Evolutionary conservation across 129 eudicot species (phyloP).

Genomic region (Apium graveolens): DNA sequence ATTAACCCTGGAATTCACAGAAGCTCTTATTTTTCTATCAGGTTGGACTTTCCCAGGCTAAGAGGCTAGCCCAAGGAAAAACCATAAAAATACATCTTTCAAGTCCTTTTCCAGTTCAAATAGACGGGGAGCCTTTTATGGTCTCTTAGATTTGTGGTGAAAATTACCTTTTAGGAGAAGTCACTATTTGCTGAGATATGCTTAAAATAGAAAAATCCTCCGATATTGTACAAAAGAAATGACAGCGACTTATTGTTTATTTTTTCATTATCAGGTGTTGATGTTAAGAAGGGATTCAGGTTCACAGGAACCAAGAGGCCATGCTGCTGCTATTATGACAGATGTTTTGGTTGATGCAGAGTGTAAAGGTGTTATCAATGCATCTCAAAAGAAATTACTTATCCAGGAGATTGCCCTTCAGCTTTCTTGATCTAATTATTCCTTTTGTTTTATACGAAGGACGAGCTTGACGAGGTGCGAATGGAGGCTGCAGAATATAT

Average conservation of each 20-base stretch:
- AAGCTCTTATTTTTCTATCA: constrained; percentile 11
- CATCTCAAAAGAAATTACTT: constrained; percentile 65
- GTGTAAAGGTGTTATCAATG: constrained; percentile 61
- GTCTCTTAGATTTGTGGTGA: background rate
- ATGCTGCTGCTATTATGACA: constrained; percentile 73
- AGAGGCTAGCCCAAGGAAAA: constrained; percentile 86
- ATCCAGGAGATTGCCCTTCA: constrained; percentile 77
- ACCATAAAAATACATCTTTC: constrained; percentile 52
- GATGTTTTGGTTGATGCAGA: constrained; percentile 82
- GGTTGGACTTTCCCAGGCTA: constrained; percentile 91
- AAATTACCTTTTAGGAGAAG: background rate
- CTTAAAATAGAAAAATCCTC: background rate
- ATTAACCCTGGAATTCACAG: background rate
- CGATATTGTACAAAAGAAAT: background rate
- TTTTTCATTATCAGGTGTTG: constrained; percentile 35
- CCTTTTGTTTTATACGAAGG: too few relatives aligned
- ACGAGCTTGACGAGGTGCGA: too few relatives aligned
- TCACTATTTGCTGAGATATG: background rate
- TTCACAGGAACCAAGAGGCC: constrained; percentile 63
- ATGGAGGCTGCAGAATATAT: too few relatives aligned
- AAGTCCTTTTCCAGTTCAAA: constrained; percentile 77
- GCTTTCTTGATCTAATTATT: constrained; percentile 33
- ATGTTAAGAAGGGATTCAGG: constrained; percentile 69
- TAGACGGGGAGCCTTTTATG: constrained; percentile 88
- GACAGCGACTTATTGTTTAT: background rate